phyloP scores from a whole-genome alignment of 2,329 filamentous ascomycete genomes.

The Venturia aucupariae region DNA sequence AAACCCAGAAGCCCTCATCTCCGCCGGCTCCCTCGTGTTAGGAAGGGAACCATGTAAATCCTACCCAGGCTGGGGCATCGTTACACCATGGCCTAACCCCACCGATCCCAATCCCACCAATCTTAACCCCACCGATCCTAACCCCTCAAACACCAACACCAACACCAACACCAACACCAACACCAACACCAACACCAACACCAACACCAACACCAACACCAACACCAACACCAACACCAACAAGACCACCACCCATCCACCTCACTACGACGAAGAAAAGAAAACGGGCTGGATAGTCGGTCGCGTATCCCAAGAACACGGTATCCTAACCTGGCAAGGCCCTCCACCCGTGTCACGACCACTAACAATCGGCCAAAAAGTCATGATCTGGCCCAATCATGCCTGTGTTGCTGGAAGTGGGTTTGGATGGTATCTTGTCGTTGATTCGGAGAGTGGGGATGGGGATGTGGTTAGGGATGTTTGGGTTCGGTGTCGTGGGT shows the following conservation, averaged over 20 bases:
- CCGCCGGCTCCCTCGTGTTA: constrained; percentile 59
- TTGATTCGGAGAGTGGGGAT: constrained; percentile 50
- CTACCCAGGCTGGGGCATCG: constrained; percentile 62
- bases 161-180: too few species aligned
- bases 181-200: constrained; percentile 25
- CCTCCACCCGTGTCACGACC: constrained; percentile 19
- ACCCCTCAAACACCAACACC: constrained; percentile 28
- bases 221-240: background rate
- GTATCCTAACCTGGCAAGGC: constrained; percentile 55
- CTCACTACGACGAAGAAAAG: constrained; percentile 31
- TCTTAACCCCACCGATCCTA: constrained; percentile 11
- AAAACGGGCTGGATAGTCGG: constrained; percentile 56
- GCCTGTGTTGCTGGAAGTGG: constrained; percentile 66
- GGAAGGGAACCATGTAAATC: constrained; percentile 64
- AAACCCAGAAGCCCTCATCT: constrained; percentile 56
- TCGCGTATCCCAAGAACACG: constrained; percentile 70
- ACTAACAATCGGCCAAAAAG: constrained; percentile 55
- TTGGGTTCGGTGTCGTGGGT: constrained; percentile 62
- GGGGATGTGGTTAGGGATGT: constrained; percentile 59
- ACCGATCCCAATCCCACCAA: background rate
- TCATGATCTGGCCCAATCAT: constrained; percentile 72
- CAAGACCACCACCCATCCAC: background rate
- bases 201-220: constrained; percentile 17
- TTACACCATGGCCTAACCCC: constrained; percentile 15
- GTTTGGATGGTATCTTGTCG: constrained; percentile 64